Conservation (phyloP, 768 basidiomycete genomes). For the Candolleomyces aberdarensis region DNA sequence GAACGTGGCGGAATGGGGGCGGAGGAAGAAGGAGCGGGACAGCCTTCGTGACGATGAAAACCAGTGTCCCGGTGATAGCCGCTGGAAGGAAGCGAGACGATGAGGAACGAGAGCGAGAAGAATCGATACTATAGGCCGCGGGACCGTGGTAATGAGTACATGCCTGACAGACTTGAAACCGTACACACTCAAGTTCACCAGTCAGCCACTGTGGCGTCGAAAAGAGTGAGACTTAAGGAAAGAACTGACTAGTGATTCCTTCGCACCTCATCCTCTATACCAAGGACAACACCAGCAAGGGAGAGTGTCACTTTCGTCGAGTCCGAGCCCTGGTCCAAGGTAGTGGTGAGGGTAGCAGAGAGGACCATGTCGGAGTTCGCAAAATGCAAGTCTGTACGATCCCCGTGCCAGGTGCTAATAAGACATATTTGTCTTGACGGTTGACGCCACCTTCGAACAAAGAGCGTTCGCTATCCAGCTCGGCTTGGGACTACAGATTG, state of each 20-base stretch:
- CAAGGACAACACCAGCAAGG: slow-evolving; percentile 79
- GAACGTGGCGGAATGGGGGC: no score
- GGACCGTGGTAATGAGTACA: slow-evolving; percentile 63
- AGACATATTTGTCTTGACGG: slow-evolving; percentile 83
- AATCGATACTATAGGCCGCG: slow-evolving; percentile 37
- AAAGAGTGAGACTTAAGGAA: not conserved
- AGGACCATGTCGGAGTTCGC: slow-evolving; percentile 82
- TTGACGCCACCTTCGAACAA: slow-evolving; percentile 85
- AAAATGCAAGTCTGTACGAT: slow-evolving; percentile 89
- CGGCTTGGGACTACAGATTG: slow-evolving; percentile 54
- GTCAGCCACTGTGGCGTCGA: not conserved
- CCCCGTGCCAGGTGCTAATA: slow-evolving; percentile 65
- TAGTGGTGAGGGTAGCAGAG: slow-evolving; percentile 74
- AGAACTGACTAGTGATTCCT: slow-evolving; percentile 77
- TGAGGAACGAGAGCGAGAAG: not conserved
- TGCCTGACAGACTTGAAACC: slow-evolving; percentile 91
- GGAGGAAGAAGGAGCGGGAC: no score
- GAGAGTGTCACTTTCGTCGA: slow-evolving; percentile 78
- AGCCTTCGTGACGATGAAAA: no score
- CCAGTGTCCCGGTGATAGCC: no score
- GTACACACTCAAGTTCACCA: slow-evolving; percentile 52
- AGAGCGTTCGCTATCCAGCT: slow-evolving; percentile 67
- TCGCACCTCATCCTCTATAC: slow-evolving; percentile 76
- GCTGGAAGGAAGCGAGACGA: no score
- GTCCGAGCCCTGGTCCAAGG: slow-evolving; percentile 77